Percentiles rank a stretch among this genome's conserved stretches.
phyloP scores from a whole-genome alignment of 2,329 filamentous ascomycete genomes.

The Colletotrichum shisoi region DNA sequence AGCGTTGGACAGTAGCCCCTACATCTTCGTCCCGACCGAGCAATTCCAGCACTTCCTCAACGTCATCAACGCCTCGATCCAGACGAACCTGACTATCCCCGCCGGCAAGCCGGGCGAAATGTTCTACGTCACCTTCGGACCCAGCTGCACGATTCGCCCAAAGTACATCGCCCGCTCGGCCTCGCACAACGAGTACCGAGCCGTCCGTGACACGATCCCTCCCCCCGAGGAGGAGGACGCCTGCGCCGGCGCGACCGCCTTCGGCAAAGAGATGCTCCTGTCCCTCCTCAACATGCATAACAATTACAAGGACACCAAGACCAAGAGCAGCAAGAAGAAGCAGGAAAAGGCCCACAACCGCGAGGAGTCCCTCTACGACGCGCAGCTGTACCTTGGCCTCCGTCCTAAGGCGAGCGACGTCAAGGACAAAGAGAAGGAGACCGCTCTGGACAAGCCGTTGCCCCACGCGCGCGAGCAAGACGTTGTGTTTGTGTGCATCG shows the following conservation, averaged over 20 bases:
- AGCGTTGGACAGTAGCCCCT: conserved; percentile 57
- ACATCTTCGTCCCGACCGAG: conserved; percentile 71
- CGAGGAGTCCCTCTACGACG: conserved; percentile 25
- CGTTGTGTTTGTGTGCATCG: conserved; percentile 75
- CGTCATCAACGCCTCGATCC: conserved; percentile 68
- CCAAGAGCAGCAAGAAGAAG: conserved; percentile 33
- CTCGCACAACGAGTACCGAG: conserved; percentile 29
- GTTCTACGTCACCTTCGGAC: conserved; percentile 69
- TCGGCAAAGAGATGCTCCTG: conserved; percentile 30
- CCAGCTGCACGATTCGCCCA: conserved; percentile 68
- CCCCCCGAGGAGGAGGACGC: conserved; percentile 22
- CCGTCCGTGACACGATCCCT: conserved; percentile 21
- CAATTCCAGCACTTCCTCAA: conserved; percentile 72
- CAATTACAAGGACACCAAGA: conserved; percentile 43
- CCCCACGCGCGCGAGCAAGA: conserved; percentile 23
- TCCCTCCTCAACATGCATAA: conserved; percentile 32
- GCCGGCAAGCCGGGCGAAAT: conserved; percentile 57
- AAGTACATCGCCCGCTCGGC: conserved; percentile 69
- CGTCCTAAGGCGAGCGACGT: conserved; percentile 18
- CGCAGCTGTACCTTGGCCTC: conserved; percentile 38
- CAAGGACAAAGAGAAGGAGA: conserved; percentile 18
- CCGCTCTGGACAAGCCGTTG: conserved; percentile 12
- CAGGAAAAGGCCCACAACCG: conserved; percentile 27
- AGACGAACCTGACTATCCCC: conserved; percentile 66
- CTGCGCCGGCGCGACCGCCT: conserved; percentile 3